phyloP scores from a whole-genome alignment of 345 rosid genomes.

The Populus pruinosa region DNA sequence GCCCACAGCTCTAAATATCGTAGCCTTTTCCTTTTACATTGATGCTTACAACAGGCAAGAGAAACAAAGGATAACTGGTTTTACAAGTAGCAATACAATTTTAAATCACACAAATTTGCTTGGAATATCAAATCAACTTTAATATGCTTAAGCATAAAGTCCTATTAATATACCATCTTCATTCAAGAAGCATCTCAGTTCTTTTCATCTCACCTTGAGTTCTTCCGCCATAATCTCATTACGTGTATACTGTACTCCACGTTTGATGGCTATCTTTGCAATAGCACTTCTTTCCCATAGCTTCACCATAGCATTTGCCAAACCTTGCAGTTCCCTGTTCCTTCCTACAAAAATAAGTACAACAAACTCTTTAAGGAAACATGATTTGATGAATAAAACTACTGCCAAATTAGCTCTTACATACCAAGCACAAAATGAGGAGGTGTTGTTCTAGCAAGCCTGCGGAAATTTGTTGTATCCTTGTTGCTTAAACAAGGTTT shows the following conservation, averaged over 20 bases:
- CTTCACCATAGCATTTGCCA: conserved; percentile 80
- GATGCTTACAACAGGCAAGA: not conserved
- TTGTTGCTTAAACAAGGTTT: conserved; percentile 49
- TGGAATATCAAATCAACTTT: not conserved
- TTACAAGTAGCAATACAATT: not conserved
- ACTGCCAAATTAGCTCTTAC: conserved; percentile 2
- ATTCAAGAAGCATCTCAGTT: not conserved
- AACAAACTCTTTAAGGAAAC: conserved; percentile 15
- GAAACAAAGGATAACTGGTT: not conserved
- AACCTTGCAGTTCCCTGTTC: conserved; percentile 78
- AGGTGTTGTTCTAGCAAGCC: conserved; percentile 62
- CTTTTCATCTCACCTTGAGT: conserved; percentile 54
- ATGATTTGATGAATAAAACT: not conserved
- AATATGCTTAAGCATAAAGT: not conserved
- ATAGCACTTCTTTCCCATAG: conserved; percentile 81
- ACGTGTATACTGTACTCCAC: conserved; percentile 68
- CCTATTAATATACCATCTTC: not conserved
- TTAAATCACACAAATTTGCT: not conserved
- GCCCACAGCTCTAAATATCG: not conserved
- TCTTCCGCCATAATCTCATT: conserved; percentile 97
- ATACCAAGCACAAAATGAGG: conserved; percentile 92
- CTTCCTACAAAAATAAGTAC: conserved; percentile 50
- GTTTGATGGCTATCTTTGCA: conserved; percentile 92
- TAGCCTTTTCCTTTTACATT: too few relatives aligned
- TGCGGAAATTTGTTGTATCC: conserved; percentile 65